Conservation (phyloP, 2,329 filamentous ascomycete genomes). For the Sclerotinia glacialis region DNA sequence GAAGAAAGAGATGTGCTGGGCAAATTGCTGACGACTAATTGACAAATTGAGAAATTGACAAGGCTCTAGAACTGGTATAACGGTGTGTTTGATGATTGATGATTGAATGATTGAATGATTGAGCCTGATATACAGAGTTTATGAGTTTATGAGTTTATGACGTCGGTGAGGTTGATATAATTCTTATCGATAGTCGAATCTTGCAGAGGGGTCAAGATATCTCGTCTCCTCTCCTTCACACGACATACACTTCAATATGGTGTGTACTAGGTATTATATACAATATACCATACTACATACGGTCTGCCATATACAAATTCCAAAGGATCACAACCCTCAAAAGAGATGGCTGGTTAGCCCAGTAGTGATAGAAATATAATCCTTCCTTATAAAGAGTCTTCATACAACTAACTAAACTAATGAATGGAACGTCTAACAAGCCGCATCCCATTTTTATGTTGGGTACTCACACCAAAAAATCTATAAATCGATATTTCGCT, state of each 20-base stretch:
- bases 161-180: not conserved
- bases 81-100: not conserved
- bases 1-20: conserved; percentile 7
- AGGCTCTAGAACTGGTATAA: conserved; percentile 4
- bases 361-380: not conserved
- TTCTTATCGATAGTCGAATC: conserved; percentile 3
- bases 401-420: not conserved
- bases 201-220: not conserved
- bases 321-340: not conserved
- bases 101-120: too few species aligned
- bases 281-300: not conserved
- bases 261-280: not conserved
- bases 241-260: not conserved
- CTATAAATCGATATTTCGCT: not conserved
- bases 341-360: conserved; percentile 10
- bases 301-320: not conserved
- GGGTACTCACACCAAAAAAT: not conserved
- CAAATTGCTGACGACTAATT: conserved; percentile 9
- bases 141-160: conserved; percentile 4
- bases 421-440: not conserved
- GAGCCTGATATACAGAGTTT: not conserved
- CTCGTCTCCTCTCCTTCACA: not conserved
- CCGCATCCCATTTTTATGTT: not conserved
- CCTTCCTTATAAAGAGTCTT: not conserved
- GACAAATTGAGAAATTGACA: not conserved